These are phyloP conservation scores for Amanita subjunquillea DNA, from an alignment of 768 basidiomycete genomes.

Conservation along the genomic window DNA sequence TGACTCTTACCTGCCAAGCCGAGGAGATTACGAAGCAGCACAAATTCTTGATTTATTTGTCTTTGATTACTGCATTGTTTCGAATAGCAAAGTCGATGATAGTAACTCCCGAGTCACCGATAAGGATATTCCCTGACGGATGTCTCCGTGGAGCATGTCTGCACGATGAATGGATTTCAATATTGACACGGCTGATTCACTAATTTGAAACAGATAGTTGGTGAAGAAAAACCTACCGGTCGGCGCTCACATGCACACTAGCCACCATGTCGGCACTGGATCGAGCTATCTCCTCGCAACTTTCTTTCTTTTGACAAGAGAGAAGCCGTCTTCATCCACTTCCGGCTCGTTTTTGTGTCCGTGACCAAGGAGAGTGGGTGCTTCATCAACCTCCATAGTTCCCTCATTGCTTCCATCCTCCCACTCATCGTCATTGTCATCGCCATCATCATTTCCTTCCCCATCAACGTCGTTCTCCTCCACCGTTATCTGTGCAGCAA, in stretches of 20 bases:
- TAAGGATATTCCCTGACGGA: slow-evolving; percentile 11
- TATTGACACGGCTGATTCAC: slow-evolving; percentile 8
- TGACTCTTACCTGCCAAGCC: background rate
- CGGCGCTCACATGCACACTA: background rate
- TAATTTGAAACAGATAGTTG: slow-evolving; percentile 7
- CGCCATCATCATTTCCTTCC: slow-evolving; percentile 21
- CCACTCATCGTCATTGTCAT: slow-evolving; percentile 37
- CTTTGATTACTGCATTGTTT: slow-evolving; percentile 8
- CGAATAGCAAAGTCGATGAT: slow-evolving; percentile 11
- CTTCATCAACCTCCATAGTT: slow-evolving; percentile 35
- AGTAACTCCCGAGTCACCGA: slow-evolving; percentile 9
- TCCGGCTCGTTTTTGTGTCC: slow-evolving; percentile 48
- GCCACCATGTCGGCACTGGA: no score
- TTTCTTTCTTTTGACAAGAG: slow-evolving; percentile 41
- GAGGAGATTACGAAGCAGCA: slow-evolving; percentile 7
- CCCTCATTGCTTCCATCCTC: slow-evolving; percentile 36
- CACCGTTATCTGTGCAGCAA: slow-evolving; percentile 16
- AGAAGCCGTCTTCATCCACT: slow-evolving; percentile 91
- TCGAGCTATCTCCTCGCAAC: background rate
- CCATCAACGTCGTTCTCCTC: slow-evolving; percentile 35
- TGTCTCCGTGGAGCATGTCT: slow-evolving; percentile 12
- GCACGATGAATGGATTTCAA: slow-evolving; percentile 10
- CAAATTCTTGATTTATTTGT: slow-evolving; percentile 8
- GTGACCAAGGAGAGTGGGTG: slow-evolving; percentile 43
- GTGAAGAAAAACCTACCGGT: slow-evolving; percentile 9